Evolutionary conservation across 1,284 basidiomycete species (phyloP), one percentile per base, ranked within the genome.

Genomic region (Rhodofomes roseus): DNA sequence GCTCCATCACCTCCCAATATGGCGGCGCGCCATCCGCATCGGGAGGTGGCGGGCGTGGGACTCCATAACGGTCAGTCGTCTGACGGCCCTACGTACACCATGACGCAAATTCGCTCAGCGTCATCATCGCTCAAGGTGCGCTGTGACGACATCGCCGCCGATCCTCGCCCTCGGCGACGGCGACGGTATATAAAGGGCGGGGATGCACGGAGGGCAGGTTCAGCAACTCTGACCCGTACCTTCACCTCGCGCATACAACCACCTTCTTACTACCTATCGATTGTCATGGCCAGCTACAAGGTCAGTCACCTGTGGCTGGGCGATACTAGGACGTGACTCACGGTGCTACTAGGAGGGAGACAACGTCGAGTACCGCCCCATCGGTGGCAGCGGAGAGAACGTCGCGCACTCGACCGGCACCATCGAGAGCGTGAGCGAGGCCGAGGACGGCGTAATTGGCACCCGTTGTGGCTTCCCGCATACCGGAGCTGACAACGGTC

Each of bases 311-410:
- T 11, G 11, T 11, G 11, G 14, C n/a, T 29, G 8, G 8, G 31
- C 9, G 48, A 5, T 34, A 16, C 29, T 14, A 51, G 27, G 12
- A 44, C 7, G n/a, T 25, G 5, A 11, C 31, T 52, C 29, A 52
- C 34, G 7, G 12, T 1, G 20, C 31, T 11, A 2, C 54, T n/a
- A 78, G 77, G 63, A 68, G 62, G 78, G 77, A 54, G 76, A 80
- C 60, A 73, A 69, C 59, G 76, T 80, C 62, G 75, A 79, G 61
- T 81, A 80, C 62, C 71, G 75, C 58, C 76, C 77, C 44, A 73
- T 80, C 31, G 79, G 78, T 22, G 68, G 77, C 20, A 65, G 55
- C 4, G 41, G 58, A 23, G 77, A 79, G 61, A 77, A 76, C 23
- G 74, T 79, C 51, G 65, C 76, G 2, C 74, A 76, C 63, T 74